A percentile compares a stretch with the other conserved stretches of the same genome.
Conservation (phyloP, 129 eudicot genomes). For the Lactuca sativa region DNA sequence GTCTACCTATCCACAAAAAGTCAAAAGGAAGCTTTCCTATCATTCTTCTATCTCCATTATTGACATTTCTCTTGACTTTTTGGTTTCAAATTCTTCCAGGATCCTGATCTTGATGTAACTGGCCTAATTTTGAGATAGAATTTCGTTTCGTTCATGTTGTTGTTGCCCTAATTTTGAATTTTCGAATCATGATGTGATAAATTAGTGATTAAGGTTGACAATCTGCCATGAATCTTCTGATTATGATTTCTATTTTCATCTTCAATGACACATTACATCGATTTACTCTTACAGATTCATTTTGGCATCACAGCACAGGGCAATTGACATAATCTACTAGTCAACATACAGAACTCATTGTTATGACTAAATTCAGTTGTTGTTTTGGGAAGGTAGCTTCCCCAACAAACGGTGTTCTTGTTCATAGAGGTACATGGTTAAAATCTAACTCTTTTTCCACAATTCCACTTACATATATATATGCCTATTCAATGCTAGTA, state of each 20-base stretch:
- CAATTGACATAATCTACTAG: slow-evolving; percentile 4
- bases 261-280: slow-evolving; percentile 5
- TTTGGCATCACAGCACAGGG: slow-evolving; percentile 20
- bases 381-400: slow-evolving; percentile 43
- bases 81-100: neutral
- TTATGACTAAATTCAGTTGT: slow-evolving; percentile 49
- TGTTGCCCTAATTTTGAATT: neutral
- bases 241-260: neutral
- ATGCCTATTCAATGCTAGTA: neutral
- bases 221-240: neutral
- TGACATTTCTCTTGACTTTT: slow-evolving; percentile 5
- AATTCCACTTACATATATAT: slow-evolving; percentile 7
- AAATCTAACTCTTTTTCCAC: slow-evolving; percentile 12
- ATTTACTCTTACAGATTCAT: slow-evolving; percentile 10
- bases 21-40: neutral
- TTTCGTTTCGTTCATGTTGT: neutral
- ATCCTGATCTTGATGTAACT: neutral
- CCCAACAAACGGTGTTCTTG: slow-evolving; percentile 23
- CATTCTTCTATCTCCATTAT: neutral
- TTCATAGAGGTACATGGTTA: slow-evolving; percentile 33
- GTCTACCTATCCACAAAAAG: too few relatives aligned
- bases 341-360: slow-evolving; percentile 25
- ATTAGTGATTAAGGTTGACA: slow-evolving; percentile 1
- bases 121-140: neutral
- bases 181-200: neutral